Conservation (phyloP, 2,329 filamentous ascomycete species). For the Aspergillus japonicus region DNA sequence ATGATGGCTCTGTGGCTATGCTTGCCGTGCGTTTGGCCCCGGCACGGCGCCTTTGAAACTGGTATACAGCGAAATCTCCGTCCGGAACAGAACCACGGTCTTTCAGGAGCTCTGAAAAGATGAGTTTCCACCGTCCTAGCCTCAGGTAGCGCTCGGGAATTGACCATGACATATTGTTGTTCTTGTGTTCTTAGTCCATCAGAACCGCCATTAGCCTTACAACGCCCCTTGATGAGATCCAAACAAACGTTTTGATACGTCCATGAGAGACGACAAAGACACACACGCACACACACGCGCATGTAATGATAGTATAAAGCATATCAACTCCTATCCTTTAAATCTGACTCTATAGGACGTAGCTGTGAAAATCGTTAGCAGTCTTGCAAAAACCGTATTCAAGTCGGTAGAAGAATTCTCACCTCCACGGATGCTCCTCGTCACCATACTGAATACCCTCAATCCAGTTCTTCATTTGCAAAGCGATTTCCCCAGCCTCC, state of each 20-base stretch:
- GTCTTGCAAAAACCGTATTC: background rate
- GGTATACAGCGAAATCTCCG: background rate
- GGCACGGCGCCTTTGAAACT: background rate
- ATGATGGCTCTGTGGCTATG: background rate
- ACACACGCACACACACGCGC: background rate
- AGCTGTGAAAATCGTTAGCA: constrained; percentile 20
- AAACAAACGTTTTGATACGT: background rate
- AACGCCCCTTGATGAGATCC: background rate
- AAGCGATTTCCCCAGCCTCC: constrained; percentile 83
- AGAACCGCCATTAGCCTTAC: background rate
- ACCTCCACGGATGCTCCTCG: constrained; percentile 88
- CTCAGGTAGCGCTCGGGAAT: background rate
- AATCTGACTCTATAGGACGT: constrained; percentile 23
- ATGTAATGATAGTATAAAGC: background rate
- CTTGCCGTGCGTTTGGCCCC: constrained; percentile 1
- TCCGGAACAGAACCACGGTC: background rate
- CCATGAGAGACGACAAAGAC: background rate
- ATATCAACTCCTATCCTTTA: too few relatives aligned
- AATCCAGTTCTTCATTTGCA: constrained; percentile 94
- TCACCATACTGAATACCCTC: constrained; percentile 94
- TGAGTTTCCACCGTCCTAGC: too few relatives aligned
- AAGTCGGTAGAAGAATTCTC: constrained; percentile 33
- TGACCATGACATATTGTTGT: background rate
- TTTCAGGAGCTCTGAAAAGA: too few relatives aligned
- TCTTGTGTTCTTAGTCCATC: background rate